Percentiles rank a stretch among this genome's conserved stretches.
Evolutionary conservation across 805 yeast species (phyloP).

Genomic region (Saccharomycopsis selenospora): DNA sequence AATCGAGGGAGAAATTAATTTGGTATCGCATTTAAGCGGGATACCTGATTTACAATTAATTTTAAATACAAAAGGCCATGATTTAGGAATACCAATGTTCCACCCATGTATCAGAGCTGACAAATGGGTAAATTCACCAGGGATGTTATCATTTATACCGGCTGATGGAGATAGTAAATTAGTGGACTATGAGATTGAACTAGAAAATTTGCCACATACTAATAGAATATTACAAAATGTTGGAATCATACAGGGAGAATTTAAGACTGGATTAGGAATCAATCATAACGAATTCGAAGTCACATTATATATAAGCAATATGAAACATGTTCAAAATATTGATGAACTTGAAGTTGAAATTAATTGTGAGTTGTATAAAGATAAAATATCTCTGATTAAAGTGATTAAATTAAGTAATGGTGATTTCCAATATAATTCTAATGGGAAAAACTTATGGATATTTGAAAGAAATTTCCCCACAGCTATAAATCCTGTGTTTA

Average conservation of each 20-base stretch:
- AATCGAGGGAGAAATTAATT: conserved; percentile 56
- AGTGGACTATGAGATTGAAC: conserved; percentile 56
- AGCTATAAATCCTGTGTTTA: conserved; percentile 61
- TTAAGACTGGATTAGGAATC: conserved; percentile 45
- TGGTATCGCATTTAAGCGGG: conserved; percentile 69
- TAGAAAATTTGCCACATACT: conserved; percentile 25
- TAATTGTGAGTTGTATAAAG: conserved; percentile 26
- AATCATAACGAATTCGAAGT: conserved; percentile 57
- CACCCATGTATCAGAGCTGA: conserved; percentile 61
- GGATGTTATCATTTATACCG: conserved; percentile 63
- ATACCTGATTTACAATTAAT: conserved; percentile 61
- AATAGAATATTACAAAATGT: conserved; percentile 24
- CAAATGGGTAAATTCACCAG: conserved; percentile 42
- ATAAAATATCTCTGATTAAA: conserved; percentile 36
- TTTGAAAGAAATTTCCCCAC: conserved; percentile 50
- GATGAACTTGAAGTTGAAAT: conserved; percentile 41
- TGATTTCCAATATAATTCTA: conserved; percentile 51
- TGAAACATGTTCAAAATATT: conserved; percentile 38
- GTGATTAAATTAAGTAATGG: conserved; percentile 68
- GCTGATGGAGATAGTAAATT: conserved; percentile 75
- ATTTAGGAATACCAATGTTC: conserved; percentile 52
- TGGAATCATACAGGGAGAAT: conserved; percentile 53
- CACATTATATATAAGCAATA: conserved; percentile 39
- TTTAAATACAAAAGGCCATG: conserved; percentile 40
- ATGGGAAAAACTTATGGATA: conserved; percentile 59